phyloP scores from a whole-genome alignment of 371 early-diverging fungal species.

The Coemansia sp. region DNA sequence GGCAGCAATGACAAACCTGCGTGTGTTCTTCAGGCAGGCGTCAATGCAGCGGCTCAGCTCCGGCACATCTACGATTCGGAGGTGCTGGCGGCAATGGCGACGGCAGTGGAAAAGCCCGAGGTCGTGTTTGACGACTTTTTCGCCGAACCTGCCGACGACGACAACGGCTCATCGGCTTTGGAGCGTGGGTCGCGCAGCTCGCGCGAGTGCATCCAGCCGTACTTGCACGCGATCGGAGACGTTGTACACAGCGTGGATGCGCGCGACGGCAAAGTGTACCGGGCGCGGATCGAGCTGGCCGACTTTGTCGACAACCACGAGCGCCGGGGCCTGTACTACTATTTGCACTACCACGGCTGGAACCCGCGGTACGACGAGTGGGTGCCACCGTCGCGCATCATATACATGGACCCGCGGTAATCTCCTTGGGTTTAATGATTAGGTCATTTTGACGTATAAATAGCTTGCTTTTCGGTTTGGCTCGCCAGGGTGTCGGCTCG shows the following conservation, averaged over 20 bases:
- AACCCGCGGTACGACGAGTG: conserved; percentile 44
- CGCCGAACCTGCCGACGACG: neutral
- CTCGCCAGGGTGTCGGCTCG: neutral
- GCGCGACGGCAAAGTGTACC: conserved; percentile 36
- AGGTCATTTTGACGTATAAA: too few species aligned
- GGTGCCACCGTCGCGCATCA: conserved; percentile 48
- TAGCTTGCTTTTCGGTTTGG: too few species aligned
- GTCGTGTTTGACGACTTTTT: conserved; percentile 34
- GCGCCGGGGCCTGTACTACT: conserved; percentile 43
- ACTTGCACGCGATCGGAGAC: conserved; percentile 23
- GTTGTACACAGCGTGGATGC: conserved; percentile 24
- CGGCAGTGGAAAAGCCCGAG: conserved; percentile 19
- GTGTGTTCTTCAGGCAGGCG: conserved; percentile 5
- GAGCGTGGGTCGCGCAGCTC: conserved; percentile 9
- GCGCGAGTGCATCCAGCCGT: conserved; percentile 28
- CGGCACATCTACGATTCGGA: conserved; percentile 6
- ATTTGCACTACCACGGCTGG: conserved; percentile 49
- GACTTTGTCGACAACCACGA: conserved; percentile 21
- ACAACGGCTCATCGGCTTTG: too few species aligned
- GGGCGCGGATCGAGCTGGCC: conserved; percentile 23
- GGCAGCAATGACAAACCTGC: neutral
- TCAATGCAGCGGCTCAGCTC: conserved; percentile 22
- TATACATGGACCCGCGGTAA: neutral
- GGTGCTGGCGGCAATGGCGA: neutral
- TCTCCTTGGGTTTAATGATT: too few species aligned